Percentiles rank a stretch among this genome's conserved stretches.
These are phyloP conservation scores for Ogataea degrootiae DNA, from an alignment of 805 yeast species.

Conservation along the genomic window DNA sequence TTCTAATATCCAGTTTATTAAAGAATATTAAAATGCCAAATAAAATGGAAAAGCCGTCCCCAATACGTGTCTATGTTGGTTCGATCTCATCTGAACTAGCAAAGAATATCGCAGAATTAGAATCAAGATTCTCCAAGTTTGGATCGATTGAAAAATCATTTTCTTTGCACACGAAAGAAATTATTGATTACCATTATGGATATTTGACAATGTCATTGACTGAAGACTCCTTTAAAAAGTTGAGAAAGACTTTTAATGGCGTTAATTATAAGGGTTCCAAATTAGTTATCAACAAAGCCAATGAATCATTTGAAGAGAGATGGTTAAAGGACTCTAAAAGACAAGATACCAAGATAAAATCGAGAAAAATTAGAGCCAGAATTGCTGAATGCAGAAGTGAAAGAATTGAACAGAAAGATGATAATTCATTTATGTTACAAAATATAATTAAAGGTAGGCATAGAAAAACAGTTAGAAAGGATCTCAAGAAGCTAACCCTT, in stretches of 20 bases:
- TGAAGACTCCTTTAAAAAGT: slow-evolving; percentile 39
- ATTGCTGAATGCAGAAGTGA: slow-evolving; percentile 31
- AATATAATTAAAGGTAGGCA: slow-evolving; percentile 47
- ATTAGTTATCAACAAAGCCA: slow-evolving; percentile 59
- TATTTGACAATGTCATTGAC: slow-evolving; percentile 56
- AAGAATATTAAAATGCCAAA: not conserved
- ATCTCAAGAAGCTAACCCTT: slow-evolving; percentile 52
- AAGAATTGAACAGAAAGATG: slow-evolving; percentile 43
- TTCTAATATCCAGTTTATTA: too few species aligned
- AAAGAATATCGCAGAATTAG: slow-evolving; percentile 41
- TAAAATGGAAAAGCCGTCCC: not conserved
- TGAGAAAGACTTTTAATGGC: slow-evolving; percentile 61
- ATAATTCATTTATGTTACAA: slow-evolving; percentile 27
- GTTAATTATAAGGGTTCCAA: slow-evolving; percentile 71
- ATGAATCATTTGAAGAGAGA: slow-evolving; percentile 42
- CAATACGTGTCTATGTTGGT: slow-evolving; percentile 53
- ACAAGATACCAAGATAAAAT: slow-evolving; percentile 31
- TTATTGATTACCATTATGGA: slow-evolving; percentile 55
- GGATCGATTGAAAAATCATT: slow-evolving; percentile 50
- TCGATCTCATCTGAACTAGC: slow-evolving; percentile 54
- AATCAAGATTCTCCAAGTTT: slow-evolving; percentile 53
- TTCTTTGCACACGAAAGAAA: slow-evolving; percentile 52
- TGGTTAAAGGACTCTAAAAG: slow-evolving; percentile 44
- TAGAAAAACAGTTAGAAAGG: slow-evolving; percentile 52
- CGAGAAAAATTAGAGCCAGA: slow-evolving; percentile 27